These are phyloP conservation scores for Geotrichum klebahnii DNA, from an alignment of 1,139 yeast species.

Conservation along the genomic window DNA sequence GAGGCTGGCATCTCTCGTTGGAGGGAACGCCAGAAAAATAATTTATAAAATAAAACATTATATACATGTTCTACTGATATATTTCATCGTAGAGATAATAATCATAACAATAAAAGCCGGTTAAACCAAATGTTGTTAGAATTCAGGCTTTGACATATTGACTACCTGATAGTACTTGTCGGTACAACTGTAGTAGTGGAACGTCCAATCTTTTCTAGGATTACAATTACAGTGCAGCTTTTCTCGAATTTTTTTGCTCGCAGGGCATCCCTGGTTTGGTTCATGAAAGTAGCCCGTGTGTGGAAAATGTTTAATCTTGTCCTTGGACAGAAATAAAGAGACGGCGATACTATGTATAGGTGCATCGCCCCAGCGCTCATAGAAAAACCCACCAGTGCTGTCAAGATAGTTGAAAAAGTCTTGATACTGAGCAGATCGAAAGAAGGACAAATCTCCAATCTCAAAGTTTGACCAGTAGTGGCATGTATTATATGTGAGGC, in stretches of 20 bases:
- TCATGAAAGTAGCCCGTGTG: constrained; percentile 78
- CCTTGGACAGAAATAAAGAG: constrained; percentile 60
- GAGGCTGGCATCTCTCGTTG: constrained; percentile 46
- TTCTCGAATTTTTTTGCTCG: constrained; percentile 21
- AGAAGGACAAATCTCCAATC: constrained; percentile 70
- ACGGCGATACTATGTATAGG: constrained; percentile 83
- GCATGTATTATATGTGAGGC: constrained; percentile 59
- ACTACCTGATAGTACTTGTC: constrained; percentile 23
- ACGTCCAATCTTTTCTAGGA: constrained; percentile 13
- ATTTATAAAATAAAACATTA: neutral
- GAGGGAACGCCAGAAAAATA: constrained; percentile 27
- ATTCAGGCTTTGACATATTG: neutral
- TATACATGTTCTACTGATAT: neutral
- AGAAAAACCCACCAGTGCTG: constrained; percentile 65
- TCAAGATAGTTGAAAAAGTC: constrained; percentile 60
- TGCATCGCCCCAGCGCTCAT: constrained; percentile 84
- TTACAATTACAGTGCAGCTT: constrained; percentile 24
- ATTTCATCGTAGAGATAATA: no score
- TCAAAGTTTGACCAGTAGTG: constrained; percentile 82
- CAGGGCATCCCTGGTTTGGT: constrained; percentile 74
- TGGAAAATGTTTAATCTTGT: constrained; percentile 68
- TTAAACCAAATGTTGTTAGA: no score
- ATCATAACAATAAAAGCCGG: no score
- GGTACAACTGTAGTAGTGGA: constrained; percentile 26
- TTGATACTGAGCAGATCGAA: constrained; percentile 56